Percentiles rank a stretch among this genome's conserved stretches.
These are phyloP conservation scores for Microstegium vimineum DNA, from an alignment of 176 grass and related monocot genomes.

Conservation along the genomic window DNA sequence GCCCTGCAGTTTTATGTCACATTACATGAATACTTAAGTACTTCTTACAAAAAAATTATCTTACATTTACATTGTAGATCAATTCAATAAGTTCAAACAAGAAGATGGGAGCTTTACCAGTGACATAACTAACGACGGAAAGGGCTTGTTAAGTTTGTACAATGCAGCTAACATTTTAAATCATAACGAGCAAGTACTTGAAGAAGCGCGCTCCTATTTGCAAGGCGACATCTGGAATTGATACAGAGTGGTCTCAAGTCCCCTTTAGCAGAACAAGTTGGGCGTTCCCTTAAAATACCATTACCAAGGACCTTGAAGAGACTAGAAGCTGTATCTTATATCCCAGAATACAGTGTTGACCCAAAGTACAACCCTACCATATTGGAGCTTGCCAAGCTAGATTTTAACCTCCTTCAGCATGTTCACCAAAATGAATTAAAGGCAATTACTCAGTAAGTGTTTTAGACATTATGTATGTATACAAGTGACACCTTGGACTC, in stretches of 20 bases:
- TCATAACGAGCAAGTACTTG: neutral
- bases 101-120: neutral
- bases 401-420: conserved; percentile 8
- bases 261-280: neutral
- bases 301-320: neutral
- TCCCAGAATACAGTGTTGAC: neutral
- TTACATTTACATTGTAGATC: neutral
- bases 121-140: neutral
- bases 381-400: conserved; percentile 26
- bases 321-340: neutral
- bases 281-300: neutral
- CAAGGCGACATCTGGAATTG: neutral
- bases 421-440: conserved; percentile 9
- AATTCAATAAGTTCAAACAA: neutral
- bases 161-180: neutral
- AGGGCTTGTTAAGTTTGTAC: neutral
- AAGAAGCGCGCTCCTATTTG: conserved; percentile 6
- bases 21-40: neutral
- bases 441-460: neutral
- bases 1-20: neutral
- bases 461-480: neutral
- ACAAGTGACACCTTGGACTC: too few relatives aligned
- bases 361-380: neutral
- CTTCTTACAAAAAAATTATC: neutral
- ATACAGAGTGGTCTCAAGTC: neutral